phyloP scores from a whole-genome alignment of 257 asterid species.

The Osmanthus fragrans region DNA sequence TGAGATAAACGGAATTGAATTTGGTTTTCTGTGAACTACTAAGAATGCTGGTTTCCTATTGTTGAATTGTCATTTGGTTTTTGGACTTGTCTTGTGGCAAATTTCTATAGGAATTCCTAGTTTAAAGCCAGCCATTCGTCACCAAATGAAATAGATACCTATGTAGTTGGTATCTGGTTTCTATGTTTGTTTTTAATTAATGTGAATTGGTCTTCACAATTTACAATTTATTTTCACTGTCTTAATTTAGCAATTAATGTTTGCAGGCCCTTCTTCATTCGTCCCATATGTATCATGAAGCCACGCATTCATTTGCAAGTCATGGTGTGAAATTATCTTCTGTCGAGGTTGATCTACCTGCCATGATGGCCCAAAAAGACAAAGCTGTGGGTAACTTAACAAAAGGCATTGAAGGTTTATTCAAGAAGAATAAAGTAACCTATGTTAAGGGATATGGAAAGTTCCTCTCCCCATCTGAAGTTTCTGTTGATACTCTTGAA shows the following conservation, averaged over 20 bases:
- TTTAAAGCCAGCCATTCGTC: not conserved
- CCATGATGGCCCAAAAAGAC: conserved; percentile 97
- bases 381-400: conserved; percentile 89
- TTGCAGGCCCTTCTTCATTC: conserved; percentile 95
- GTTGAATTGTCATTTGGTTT: not conserved
- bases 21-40: not conserved
- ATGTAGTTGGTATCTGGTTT: conserved; percentile 13
- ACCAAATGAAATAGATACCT: not conserved
- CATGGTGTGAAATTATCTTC: conserved; percentile 88
- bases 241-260: conserved; percentile 19
- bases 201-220: not conserved
- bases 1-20: not conserved
- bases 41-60: not conserved
- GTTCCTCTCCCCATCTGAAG: conserved; percentile 81
- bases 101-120: not conserved
- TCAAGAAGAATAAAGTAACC: conserved; percentile 93
- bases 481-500: conserved; percentile 79
- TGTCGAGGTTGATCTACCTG: conserved; percentile 88
- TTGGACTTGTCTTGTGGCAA: not conserved
- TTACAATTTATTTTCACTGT: conserved; percentile 1
- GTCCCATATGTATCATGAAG: conserved; percentile 98
- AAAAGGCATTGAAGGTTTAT: conserved; percentile 92
- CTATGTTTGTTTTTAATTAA: not conserved
- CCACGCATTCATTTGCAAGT: conserved; percentile 76
- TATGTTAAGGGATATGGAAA: conserved; percentile 96